phyloP scores from a whole-genome alignment of 495 filamentous ascomycete species.

The Pyrenopolyporus hunteri region DNA sequence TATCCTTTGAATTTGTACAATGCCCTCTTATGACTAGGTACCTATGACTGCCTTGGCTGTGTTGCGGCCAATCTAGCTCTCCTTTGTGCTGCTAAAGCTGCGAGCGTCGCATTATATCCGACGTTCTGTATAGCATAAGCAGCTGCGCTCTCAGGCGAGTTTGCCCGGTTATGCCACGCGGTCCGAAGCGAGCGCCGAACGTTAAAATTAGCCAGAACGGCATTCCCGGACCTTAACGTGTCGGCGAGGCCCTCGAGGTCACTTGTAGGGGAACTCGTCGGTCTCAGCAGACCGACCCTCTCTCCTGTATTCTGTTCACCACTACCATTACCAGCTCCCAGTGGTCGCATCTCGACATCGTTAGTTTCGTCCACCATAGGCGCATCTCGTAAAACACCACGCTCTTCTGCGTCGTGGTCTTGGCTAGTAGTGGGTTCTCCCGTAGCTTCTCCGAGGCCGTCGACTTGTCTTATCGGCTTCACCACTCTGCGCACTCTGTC shows the following conservation, averaged over 20 bases:
- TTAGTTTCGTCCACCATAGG: conserved; percentile 46
- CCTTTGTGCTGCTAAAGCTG: conserved; percentile 52
- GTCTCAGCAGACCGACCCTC: conserved; percentile 54
- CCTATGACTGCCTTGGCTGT: conserved; percentile 37
- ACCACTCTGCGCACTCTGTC: conserved; percentile 59
- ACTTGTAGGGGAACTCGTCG: conserved; percentile 33
- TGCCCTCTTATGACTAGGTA: conserved; percentile 24
- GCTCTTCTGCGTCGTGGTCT: conserved; percentile 82
- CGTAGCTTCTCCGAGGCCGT: conserved; percentile 20
- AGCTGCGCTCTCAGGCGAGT: conserved; percentile 52
- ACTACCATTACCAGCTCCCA: conserved; percentile 35
- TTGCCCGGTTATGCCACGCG: conserved; percentile 60
- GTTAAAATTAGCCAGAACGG: conserved; percentile 71
- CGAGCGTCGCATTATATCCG: conserved; percentile 55
- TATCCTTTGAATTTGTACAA: conserved; percentile 41
- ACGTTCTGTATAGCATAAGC: conserved; percentile 57
- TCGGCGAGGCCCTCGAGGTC: conserved; percentile 60
- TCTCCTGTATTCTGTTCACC: conserved; percentile 52
- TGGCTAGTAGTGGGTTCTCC: conserved; percentile 50
- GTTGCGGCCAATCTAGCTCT: conserved; percentile 45
- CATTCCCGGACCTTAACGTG: conserved; percentile 69
- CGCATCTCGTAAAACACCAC: conserved; percentile 66
- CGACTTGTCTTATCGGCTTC: conserved; percentile 39
- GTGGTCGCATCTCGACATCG: conserved; percentile 59
- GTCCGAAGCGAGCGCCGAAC: conserved; percentile 68